phyloP scores from a whole-genome alignment of 2,329 filamentous ascomycete species.

The Xylaria digitata region DNA sequence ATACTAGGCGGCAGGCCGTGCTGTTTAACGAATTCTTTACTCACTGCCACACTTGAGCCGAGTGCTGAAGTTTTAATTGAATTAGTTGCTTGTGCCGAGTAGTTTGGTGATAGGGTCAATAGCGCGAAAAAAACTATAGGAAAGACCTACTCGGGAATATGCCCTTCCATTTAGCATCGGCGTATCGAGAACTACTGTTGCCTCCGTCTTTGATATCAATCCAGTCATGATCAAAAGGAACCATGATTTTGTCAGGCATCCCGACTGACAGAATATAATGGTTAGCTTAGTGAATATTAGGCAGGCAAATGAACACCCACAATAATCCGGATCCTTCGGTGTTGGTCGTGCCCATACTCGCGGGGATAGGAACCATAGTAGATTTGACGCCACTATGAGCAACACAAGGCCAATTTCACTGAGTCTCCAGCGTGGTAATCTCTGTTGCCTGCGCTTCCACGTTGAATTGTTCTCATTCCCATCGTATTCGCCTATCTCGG shows the following conservation, averaged over 20 bases:
- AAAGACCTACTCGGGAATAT: conserved; percentile 19
- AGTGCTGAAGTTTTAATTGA: not conserved
- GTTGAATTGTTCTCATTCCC: not conserved
- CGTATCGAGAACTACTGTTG: conserved; percentile 8
- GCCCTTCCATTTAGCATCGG: conserved; percentile 20
- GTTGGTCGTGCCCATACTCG: conserved; percentile 5
- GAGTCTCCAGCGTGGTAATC: not conserved
- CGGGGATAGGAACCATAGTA: conserved; percentile 9
- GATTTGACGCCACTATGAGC: conserved; percentile 11
- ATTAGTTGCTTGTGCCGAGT: not conserved
- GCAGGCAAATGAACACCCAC: not conserved
- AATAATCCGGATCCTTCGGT: conserved; percentile 11
- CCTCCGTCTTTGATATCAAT: conserved; percentile 1
- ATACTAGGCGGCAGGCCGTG: conserved; percentile 9
- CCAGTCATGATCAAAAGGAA: conserved; percentile 22
- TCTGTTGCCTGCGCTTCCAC: not conserved
- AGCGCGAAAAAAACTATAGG: too few relatives aligned
- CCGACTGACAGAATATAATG: conserved; percentile 2
- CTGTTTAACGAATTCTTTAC: not conserved
- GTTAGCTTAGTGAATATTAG: not conserved
- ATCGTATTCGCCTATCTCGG: conserved; percentile 1
- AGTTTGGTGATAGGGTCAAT: not conserved
- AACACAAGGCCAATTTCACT: conserved; percentile 6
- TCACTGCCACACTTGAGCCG: conserved; percentile 14
- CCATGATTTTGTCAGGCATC: conserved; percentile 7